Evolutionary conservation across 106 monocot genomes (phyloP), one percentile per base, ranked within the genome.

Genomic region (Dioscorea alata): DNA sequence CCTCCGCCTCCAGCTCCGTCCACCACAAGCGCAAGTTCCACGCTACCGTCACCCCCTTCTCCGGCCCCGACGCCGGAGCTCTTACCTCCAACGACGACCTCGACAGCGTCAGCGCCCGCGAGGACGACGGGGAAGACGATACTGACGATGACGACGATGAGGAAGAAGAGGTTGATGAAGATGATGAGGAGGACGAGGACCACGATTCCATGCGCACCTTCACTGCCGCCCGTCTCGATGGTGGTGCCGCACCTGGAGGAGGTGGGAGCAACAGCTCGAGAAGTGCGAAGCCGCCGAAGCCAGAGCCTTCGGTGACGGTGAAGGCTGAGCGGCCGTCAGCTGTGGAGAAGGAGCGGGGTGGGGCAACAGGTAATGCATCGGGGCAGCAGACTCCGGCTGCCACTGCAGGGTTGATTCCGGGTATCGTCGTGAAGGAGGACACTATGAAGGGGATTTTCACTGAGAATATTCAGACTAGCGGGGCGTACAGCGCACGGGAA

Each of bases 391-490:
- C 63, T 13, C 50, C 69, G 1, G 58, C 63, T 0, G 51, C 49
- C 4, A 12, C 59, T 0, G 61, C 23, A 21, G 78, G 81, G 2
- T 60, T 83, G 74, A 68, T 77, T 49, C 70, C 91, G 0, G 90
- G 90, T 10, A 78, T 85, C 14, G 78, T 81, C 33, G 88, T 86
- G 71, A 96, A 96, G 76, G 95, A 96, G 71, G 95, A 96, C 15
- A 64, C 78, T 0, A 86, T 72, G 60, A 99, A 93, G 73, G 93
- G 93, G 58, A 85, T 99, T 48, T 99, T 99, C 61, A 99, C 99
- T 5, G 99, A 99, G 51, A 99, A 93, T 71, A 83, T 99, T 57
- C 99, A 99, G 78, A 84, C 93, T 1, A 93, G 93, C 35, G 99
- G 99, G 22, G 90, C 99, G 64, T 99, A 99, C 50, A 85, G 89